Percentiles rank a stretch among this genome's conserved stretches.
Conservation (phyloP, 192 early-diverging fungal species). For the Coemansia sp. region DNA sequence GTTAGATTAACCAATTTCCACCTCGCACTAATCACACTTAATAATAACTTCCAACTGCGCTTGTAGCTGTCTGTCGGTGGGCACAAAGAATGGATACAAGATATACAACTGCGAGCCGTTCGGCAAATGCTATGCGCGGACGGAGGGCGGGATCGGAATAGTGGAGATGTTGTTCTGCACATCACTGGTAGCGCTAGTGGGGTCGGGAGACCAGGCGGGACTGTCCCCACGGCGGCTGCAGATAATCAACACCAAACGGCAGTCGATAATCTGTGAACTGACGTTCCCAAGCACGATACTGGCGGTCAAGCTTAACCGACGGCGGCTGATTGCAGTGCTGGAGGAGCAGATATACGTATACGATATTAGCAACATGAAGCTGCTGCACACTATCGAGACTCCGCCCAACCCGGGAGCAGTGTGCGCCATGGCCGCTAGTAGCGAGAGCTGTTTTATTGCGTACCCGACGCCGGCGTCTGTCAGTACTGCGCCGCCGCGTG, state of each 20-base stretch:
- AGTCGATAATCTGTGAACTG: slow-evolving; percentile 97
- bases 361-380: slow-evolving; percentile 98
- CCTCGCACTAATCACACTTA: not conserved
- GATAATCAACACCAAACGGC: slow-evolving; percentile 97
- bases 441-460: slow-evolving; percentile 92
- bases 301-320: slow-evolving; percentile 93
- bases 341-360: slow-evolving; percentile 97
- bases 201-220: slow-evolving; percentile 84
- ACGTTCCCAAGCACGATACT: slow-evolving; percentile 91
- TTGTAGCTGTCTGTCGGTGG: slow-evolving; percentile 85
- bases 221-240: slow-evolving; percentile 87
- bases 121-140: slow-evolving; percentile 90
- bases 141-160: slow-evolving; percentile 86
- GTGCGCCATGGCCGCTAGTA: slow-evolving; percentile 87
- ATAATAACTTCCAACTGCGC: not conserved
- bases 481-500: slow-evolving; percentile 57
- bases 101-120: slow-evolving; percentile 98
- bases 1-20: too few relatives aligned
- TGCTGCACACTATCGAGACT: slow-evolving; percentile 93
- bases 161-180: slow-evolving; percentile 99
- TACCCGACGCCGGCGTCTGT: slow-evolving; percentile 80
- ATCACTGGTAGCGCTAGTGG: slow-evolving; percentile 93
- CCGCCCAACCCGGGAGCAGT: slow-evolving; percentile 87
- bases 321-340: slow-evolving; percentile 87
- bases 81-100: slow-evolving; percentile 77